phyloP scores from a whole-genome alignment of 106 monocot genomes.

The Dendrobium catenatum region DNA sequence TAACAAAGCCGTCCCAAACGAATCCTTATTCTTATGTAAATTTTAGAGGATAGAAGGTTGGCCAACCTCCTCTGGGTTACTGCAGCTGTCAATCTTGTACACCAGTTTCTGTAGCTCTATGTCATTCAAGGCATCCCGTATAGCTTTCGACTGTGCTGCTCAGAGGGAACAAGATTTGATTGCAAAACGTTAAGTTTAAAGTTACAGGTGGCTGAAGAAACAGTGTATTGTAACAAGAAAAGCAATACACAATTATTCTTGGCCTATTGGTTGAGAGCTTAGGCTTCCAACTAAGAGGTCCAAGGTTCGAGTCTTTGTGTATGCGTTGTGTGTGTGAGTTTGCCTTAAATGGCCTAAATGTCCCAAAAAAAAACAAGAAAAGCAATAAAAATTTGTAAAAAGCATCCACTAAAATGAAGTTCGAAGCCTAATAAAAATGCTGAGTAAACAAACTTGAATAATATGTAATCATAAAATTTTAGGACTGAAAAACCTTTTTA shows the following conservation, averaged over 20 bases:
- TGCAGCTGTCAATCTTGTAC: constrained; percentile 37
- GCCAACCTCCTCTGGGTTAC: constrained; percentile 44
- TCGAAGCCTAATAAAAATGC: not conserved
- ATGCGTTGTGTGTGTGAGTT: no score
- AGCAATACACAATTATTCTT: no score
- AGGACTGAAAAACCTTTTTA: not conserved
- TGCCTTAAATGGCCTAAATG: no score
- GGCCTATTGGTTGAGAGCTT: no score
- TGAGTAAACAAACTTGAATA: not conserved
- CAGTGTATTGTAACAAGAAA: not conserved
- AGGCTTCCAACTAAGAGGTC: no score
- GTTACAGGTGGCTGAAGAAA: not conserved
- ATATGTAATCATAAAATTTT: not conserved
- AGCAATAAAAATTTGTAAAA: not conserved
- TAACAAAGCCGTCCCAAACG: no score
- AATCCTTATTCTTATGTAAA: not conserved
- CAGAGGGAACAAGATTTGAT: not conserved
- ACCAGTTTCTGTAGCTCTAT: constrained; percentile 35
- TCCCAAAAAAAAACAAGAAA: no score
- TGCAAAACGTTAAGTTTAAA: not conserved
- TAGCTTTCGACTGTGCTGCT: constrained; percentile 37
- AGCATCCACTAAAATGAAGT: not conserved
- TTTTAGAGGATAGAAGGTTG: not conserved
- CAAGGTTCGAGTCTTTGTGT: no score
- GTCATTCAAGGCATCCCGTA: constrained; percentile 48